phyloP scores from a whole-genome alignment of 1,139 yeast species.

The Pichia sp. region DNA sequence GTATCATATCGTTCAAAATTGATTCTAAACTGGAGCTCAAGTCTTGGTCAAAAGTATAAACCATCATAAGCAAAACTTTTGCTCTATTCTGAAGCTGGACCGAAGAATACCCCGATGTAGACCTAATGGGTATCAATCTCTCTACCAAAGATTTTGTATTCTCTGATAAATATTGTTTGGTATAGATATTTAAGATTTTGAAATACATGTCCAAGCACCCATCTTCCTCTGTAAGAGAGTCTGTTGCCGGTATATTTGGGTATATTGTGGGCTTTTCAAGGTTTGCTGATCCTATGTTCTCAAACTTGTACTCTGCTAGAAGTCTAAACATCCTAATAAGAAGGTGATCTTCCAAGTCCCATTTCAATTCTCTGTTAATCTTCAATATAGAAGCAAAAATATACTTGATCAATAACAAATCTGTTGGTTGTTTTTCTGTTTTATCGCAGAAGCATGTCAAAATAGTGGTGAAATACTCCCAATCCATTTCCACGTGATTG shows the following conservation, averaged over 20 bases:
- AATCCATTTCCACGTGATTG: constrained; percentile 23
- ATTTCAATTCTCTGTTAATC: constrained; percentile 23
- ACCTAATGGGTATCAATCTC: constrained; percentile 32
- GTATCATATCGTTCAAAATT: constrained; percentile 22
- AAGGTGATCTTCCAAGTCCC: constrained; percentile 31
- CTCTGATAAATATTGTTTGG: constrained; percentile 17
- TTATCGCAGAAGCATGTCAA: constrained; percentile 16
- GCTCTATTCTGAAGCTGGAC: constrained; percentile 28
- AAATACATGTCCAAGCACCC: constrained; percentile 31
- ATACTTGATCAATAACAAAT: constrained; percentile 8
- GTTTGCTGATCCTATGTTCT: constrained; percentile 23
- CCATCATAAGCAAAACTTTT: constrained; percentile 28
- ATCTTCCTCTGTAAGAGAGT: constrained; percentile 19
- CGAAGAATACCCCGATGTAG: constrained; percentile 25
- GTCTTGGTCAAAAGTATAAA: constrained; percentile 28
- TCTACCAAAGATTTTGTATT: constrained; percentile 25
- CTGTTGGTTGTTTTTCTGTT: neutral
- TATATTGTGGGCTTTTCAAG: constrained; percentile 14
- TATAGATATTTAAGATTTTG: constrained; percentile 26
- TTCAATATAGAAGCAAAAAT: constrained; percentile 21
- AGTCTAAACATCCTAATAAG: constrained; percentile 28
- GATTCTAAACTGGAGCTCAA: constrained; percentile 23
- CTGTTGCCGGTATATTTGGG: constrained; percentile 17
- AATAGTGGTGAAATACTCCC: constrained; percentile 24
- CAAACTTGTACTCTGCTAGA: constrained; percentile 30